These are phyloP conservation scores for Saccharomycopsis guyanensis DNA, from an alignment of 805 yeast species.

Conservation along the genomic window DNA sequence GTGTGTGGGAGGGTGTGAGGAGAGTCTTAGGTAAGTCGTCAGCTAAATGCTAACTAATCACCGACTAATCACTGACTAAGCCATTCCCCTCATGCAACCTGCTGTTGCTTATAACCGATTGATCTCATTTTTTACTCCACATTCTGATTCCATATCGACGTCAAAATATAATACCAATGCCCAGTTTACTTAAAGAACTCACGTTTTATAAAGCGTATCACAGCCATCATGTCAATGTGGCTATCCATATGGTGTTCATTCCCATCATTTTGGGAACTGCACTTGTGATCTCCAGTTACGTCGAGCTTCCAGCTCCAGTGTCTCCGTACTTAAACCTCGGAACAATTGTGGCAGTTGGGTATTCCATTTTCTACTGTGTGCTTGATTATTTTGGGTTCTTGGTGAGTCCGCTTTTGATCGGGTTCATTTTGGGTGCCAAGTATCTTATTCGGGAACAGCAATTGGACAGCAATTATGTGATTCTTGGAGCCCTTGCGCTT, in stretches of 20 bases:
- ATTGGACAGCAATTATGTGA: constrained; percentile 22
- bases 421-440: constrained; percentile 24
- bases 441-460: constrained; percentile 15
- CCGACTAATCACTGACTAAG: too few species aligned
- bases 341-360: constrained; percentile 36
- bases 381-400: constrained; percentile 49
- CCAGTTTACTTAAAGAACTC: constrained; percentile 29
- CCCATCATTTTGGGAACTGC: constrained; percentile 65
- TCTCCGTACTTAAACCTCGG: constrained; percentile 38
- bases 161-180: too few species aligned
- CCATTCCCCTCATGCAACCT: too few species aligned
- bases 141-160: too few species aligned
- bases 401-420: constrained; percentile 33
- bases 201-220: constrained; percentile 54
- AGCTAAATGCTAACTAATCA: too few species aligned
- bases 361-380: constrained; percentile 48
- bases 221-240: constrained; percentile 50
- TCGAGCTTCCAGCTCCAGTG: constrained; percentile 23
- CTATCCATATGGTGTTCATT: constrained; percentile 71
- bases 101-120: too few species aligned
- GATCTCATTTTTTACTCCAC: too few species aligned
- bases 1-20: too few species aligned
- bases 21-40: too few species aligned
- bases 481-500: constrained; percentile 28
- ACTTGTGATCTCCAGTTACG: constrained; percentile 32